Conservation (phyloP, 805 yeast species). For the Schizosaccharomyces cryophilus region DNA sequence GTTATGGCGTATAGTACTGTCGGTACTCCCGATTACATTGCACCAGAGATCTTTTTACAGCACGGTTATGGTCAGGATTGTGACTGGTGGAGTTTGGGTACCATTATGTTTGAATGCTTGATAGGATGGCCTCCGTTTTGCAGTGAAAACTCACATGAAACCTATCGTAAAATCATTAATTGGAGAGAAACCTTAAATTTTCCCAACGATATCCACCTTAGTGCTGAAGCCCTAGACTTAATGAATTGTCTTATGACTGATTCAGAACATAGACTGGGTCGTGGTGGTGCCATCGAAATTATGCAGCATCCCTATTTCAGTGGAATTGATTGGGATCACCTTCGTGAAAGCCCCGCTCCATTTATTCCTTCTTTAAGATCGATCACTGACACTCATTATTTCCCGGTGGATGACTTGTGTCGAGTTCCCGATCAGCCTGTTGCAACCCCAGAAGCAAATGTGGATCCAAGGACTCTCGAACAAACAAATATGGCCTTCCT, state of each 20-base stretch:
- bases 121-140: slow-evolving; percentile 97
- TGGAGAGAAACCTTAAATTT: slow-evolving; percentile 74
- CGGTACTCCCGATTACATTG: slow-evolving; percentile 89
- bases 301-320: slow-evolving; percentile 78
- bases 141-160: slow-evolving; percentile 82
- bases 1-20: slow-evolving; percentile 90
- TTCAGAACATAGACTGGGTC: slow-evolving; percentile 59
- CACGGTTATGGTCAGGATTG: slow-evolving; percentile 94
- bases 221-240: slow-evolving; percentile 72
- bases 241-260: slow-evolving; percentile 52
- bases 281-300: slow-evolving; percentile 82
- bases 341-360: slow-evolving; percentile 73
- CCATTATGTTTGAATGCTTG: slow-evolving; percentile 86
- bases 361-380: slow-evolving; percentile 78
- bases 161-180: slow-evolving; percentile 70
- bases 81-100: slow-evolving; percentile 96
- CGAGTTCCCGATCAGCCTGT: slow-evolving; percentile 58
- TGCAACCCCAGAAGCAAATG: slow-evolving; percentile 8
- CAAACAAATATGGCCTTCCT: slow-evolving; percentile 33
- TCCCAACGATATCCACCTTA: slow-evolving; percentile 77
- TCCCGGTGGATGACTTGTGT: slow-evolving; percentile 93
- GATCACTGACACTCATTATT: slow-evolving; percentile 86
- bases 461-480: slow-evolving; percentile 1
- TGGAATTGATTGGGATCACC: slow-evolving; percentile 88
- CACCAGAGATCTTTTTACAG: slow-evolving; percentile 78